These are phyloP conservation scores for Phlegmacium glaucopus DNA, from an alignment of 768 basidiomycete genomes.

Conservation along the genomic window DNA sequence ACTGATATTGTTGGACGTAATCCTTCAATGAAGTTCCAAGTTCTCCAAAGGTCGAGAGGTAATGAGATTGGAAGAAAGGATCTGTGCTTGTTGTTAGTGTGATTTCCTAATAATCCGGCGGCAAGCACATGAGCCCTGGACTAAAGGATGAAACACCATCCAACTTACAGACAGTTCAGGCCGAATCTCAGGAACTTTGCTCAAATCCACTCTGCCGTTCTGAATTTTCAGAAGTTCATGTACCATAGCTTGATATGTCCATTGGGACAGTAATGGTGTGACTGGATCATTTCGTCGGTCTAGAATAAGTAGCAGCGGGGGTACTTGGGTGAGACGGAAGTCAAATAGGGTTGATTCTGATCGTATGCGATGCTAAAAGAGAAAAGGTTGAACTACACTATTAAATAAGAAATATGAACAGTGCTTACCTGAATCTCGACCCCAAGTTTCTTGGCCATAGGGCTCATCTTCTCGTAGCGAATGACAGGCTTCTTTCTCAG, in stretches of 20 bases:
- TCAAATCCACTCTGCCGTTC: slow-evolving; percentile 88
- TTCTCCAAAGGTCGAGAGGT: slow-evolving; percentile 94
- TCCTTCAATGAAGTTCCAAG: slow-evolving; percentile 87
- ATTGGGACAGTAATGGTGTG: slow-evolving; percentile 92
- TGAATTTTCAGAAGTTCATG: slow-evolving; percentile 93
- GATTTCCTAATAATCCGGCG: slow-evolving; percentile 67
- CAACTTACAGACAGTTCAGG: slow-evolving; percentile 77
- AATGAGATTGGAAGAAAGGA: slow-evolving; percentile 89
- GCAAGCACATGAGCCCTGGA: slow-evolving; percentile 3
- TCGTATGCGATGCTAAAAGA: slow-evolving; percentile 69
- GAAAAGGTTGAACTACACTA: not conserved
- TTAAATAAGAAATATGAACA: not conserved
- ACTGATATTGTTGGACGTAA: slow-evolving; percentile 93
- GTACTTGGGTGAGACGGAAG: slow-evolving; percentile 84
- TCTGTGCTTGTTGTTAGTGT: slow-evolving; percentile 90
- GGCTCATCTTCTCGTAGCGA: slow-evolving; percentile 90
- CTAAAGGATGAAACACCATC: not conserved
- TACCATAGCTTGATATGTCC: slow-evolving; percentile 99
- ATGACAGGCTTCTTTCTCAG: slow-evolving; percentile 95
- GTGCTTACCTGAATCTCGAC: slow-evolving; percentile 73
- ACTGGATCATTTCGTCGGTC: slow-evolving; percentile 97
- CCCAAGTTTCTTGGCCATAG: slow-evolving; percentile 88
- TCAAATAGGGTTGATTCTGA: slow-evolving; percentile 84
- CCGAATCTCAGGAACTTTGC: slow-evolving; percentile 77
- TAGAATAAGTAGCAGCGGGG: slow-evolving; percentile 87